phyloP scores from a whole-genome alignment of 1,284 basidiomycete genomes.

The Apiotrichum brassicae region DNA sequence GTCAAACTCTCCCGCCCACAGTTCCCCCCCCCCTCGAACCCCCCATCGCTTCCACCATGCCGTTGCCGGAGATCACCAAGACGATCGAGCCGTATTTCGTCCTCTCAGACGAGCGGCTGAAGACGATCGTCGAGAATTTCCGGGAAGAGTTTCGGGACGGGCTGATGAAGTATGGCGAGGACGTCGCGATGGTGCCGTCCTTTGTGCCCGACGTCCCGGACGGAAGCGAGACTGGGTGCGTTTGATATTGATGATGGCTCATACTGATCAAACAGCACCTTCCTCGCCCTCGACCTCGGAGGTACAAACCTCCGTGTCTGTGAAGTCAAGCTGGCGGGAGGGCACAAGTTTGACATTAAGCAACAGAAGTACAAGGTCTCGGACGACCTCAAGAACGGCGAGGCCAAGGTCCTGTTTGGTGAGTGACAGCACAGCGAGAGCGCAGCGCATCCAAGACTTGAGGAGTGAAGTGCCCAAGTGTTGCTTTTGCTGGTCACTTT shows the following conservation, averaged over 20 bases:
- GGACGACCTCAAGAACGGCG: slow-evolving; percentile 79
- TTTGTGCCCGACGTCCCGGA: slow-evolving; percentile 86
- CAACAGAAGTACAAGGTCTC: slow-evolving; percentile 94
- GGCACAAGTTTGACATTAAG: slow-evolving; percentile 78
- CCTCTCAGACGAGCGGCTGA: slow-evolving; percentile 57
- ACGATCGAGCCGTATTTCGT: slow-evolving; percentile 62
- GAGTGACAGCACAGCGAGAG: slow-evolving; percentile 27
- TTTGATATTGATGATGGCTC: slow-evolving; percentile 12
- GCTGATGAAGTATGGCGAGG: slow-evolving; percentile 61
- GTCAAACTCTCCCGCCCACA: too few species aligned
- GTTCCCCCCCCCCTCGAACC: too few species aligned
- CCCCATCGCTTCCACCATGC: neutral
- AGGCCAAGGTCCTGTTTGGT: slow-evolving; percentile 78
- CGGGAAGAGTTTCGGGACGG: slow-evolving; percentile 69
- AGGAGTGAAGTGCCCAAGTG: too few species aligned
- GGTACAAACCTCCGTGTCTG: slow-evolving; percentile 96
- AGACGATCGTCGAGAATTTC: slow-evolving; percentile 69
- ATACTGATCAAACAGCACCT: slow-evolving; percentile 57
- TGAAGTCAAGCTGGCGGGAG: slow-evolving; percentile 80
- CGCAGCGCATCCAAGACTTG: too few species aligned
- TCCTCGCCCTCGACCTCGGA: slow-evolving; percentile 87
- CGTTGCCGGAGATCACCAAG: slow-evolving; percentile 27
- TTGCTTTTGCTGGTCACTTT: too few species aligned
- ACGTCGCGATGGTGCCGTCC: slow-evolving; percentile 88
- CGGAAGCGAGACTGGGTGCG: slow-evolving; percentile 83